Evolutionary conservation across 2,329 filamentous ascomycete species (phyloP).

Genomic region (Niveomyces coronatus): DNA sequence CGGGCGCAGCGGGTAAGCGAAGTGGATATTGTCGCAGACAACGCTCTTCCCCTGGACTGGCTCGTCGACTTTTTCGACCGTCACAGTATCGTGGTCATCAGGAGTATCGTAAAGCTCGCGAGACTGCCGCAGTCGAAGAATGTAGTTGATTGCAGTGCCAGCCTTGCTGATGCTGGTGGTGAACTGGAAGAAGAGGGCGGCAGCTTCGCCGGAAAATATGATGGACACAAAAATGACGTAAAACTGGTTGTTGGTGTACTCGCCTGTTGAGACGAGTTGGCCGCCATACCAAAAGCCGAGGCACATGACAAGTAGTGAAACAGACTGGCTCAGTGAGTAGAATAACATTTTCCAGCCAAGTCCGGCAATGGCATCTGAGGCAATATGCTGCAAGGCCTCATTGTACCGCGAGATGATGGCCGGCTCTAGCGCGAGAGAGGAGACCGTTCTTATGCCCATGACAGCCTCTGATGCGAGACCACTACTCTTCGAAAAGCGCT

Average conservation of each 20-base stretch:
- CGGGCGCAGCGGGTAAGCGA: constrained; percentile 43
- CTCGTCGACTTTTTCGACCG: constrained; percentile 6
- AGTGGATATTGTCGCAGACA: constrained; percentile 41
- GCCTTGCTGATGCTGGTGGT: constrained; percentile 43
- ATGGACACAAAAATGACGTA: constrained; percentile 42
- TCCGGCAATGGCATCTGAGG: constrained; percentile 18
- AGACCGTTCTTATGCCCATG: constrained; percentile 29
- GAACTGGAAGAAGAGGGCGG: constrained; percentile 34
- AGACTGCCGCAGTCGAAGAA: constrained; percentile 29
- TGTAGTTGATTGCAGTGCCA: constrained; percentile 36
- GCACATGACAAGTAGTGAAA: constrained; percentile 28
- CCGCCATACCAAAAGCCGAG: constrained; percentile 31
- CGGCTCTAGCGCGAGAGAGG: constrained; percentile 35
- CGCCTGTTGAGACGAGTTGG: constrained; percentile 29
- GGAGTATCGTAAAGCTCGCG: constrained; percentile 21
- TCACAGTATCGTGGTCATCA: constrained; percentile 11
- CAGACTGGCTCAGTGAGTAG: constrained; percentile 30
- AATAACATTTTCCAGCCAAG: constrained; percentile 30
- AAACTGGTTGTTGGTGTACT: constrained; percentile 36
- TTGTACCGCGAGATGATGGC: constrained; percentile 29
- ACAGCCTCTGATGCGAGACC: constrained; percentile 39
- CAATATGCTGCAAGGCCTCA: constrained; percentile 21
- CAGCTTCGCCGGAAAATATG: constrained; percentile 34
- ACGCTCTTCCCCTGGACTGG: constrained; percentile 24
- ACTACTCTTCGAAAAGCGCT: constrained; percentile 36